Evolutionary conservation across 2,329 filamentous ascomycete species (phyloP).

Genomic region (Hypoxylon sp.): DNA sequence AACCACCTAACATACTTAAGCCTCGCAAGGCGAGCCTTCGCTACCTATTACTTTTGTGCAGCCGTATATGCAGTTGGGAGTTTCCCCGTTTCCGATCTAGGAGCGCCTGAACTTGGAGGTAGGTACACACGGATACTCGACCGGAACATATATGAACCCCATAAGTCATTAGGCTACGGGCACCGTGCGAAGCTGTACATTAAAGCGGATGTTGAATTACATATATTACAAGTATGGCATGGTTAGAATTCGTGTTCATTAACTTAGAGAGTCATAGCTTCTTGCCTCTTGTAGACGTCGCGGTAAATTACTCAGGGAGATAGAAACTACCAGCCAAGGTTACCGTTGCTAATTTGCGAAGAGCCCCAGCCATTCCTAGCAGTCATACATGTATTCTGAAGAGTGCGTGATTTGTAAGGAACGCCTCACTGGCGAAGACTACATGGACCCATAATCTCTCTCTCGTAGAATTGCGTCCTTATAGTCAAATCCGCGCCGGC

Average conservation of each 20-base stretch:
- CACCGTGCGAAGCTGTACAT: slow-evolving; percentile 33
- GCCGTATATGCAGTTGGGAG: slow-evolving; percentile 15
- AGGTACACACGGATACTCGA: slow-evolving; percentile 25
- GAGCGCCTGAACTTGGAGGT: slow-evolving; percentile 12
- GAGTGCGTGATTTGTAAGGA: background rate
- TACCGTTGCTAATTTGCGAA: background rate
- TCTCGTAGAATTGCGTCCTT: background rate
- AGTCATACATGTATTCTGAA: background rate
- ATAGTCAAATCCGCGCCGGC: background rate
- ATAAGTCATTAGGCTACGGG: slow-evolving; percentile 13
- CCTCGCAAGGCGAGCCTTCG: slow-evolving; percentile 6
- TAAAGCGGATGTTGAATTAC: slow-evolving; percentile 9
- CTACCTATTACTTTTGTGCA: slow-evolving; percentile 20
- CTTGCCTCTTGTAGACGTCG: slow-evolving; percentile 11
- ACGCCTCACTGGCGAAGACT: background rate
- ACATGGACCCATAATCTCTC: background rate
- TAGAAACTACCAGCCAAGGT: background rate
- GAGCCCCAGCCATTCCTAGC: background rate
- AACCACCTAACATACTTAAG: slow-evolving; percentile 5
- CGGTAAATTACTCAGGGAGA: background rate
- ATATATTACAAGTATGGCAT: slow-evolving; percentile 29
- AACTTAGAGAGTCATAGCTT: slow-evolving; percentile 9
- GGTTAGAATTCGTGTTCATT: slow-evolving; percentile 26
- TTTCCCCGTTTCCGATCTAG: slow-evolving; percentile 24
- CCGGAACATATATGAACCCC: slow-evolving; percentile 14